A percentile compares a stretch with the other conserved stretches of the same genome.
Conservation (phyloP, 164 flowering plant species). For the Liquidambar formosana region DNA sequence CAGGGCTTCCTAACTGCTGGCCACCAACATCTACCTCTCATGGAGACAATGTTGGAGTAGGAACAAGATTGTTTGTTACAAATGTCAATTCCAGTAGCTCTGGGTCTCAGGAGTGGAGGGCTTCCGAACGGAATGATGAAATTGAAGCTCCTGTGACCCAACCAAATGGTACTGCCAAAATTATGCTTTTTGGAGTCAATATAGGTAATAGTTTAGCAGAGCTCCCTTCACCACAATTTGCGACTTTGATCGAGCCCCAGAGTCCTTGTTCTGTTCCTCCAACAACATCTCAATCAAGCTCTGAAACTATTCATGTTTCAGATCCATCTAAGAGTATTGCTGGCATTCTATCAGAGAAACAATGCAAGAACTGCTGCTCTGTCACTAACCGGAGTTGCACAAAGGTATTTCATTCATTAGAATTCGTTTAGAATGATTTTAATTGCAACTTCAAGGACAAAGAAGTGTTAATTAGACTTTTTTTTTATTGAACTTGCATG, state of each 20-base stretch:
- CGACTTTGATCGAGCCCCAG: slow-evolving; percentile 16
- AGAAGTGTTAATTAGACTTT: not conserved
- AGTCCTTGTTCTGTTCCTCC: slow-evolving; percentile 16
- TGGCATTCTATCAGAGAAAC: slow-evolving; percentile 12
- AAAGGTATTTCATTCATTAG: slow-evolving; percentile 30
- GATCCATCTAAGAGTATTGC: slow-evolving; percentile 27
- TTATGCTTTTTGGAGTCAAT: slow-evolving; percentile 53
- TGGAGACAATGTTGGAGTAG: slow-evolving; percentile 10
- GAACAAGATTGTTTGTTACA: slow-evolving; percentile 9
- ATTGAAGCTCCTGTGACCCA: slow-evolving; percentile 17
- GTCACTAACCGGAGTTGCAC: slow-evolving; percentile 34
- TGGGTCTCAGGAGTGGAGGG: slow-evolving; percentile 15
- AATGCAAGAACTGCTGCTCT: slow-evolving; percentile 19
- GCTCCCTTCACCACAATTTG: slow-evolving; percentile 35
- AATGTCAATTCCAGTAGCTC: slow-evolving; percentile 11
- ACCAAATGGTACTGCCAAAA: slow-evolving; percentile 14
- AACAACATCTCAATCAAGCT: slow-evolving; percentile 20
- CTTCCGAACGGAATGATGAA: slow-evolving; percentile 13
- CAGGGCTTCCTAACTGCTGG: slow-evolving; percentile 14
- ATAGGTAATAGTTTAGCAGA: slow-evolving; percentile 27
- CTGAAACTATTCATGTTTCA: slow-evolving; percentile 26
- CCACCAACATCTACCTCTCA: slow-evolving; percentile 8
- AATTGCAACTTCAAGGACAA: not conserved
- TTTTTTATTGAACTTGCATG: not conserved
- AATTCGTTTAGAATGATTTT: no score